Evolutionary conservation across 1,284 basidiomycete species (phyloP).

Genomic region (Ceratobasidium sp.): DNA sequence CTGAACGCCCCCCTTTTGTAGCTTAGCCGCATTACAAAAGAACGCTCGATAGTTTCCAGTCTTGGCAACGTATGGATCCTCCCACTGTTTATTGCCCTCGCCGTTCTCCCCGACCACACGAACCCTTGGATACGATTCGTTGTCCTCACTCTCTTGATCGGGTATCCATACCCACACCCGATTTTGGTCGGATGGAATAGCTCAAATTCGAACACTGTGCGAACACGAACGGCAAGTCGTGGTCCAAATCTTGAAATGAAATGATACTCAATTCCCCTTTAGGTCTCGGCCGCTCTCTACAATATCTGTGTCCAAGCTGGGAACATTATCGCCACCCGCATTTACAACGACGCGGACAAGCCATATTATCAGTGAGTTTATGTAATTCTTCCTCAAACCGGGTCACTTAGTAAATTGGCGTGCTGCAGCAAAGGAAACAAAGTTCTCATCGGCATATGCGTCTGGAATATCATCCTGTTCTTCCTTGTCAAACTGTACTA

Average conservation of each 20-base stretch:
- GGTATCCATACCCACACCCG: constrained; percentile 35
- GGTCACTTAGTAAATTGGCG: too few species aligned
- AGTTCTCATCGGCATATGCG: constrained; percentile 10
- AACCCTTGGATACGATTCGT: constrained; percentile 34
- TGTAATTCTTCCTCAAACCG: too few species aligned
- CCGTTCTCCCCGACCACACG: neutral
- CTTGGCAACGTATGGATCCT: constrained; percentile 29
- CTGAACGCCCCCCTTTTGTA: neutral
- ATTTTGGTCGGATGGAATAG: constrained; percentile 38
- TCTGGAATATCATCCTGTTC: constrained; percentile 36
- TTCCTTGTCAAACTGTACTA: constrained; percentile 37
- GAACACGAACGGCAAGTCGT: constrained; percentile 25
- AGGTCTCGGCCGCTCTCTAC: constrained; percentile 33
- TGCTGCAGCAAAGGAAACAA: constrained; percentile 37
- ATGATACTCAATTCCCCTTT: neutral
- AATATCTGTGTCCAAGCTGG: constrained; percentile 40
- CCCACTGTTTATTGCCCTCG: constrained; percentile 24
- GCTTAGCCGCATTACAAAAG: constrained; percentile 28
- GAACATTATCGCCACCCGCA: constrained; percentile 29
- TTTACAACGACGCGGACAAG: constrained; percentile 35
- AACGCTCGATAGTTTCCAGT: constrained; percentile 21
- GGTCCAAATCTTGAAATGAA: neutral
- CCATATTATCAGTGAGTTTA: constrained; percentile 31
- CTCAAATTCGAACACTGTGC: constrained; percentile 35
- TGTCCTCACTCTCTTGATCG: constrained; percentile 31